Percentiles rank a stretch among this genome's conserved stretches.
Conservation (phyloP, 2,329 filamentous ascomycete genomes). For the Blumeria hordei region DNA sequence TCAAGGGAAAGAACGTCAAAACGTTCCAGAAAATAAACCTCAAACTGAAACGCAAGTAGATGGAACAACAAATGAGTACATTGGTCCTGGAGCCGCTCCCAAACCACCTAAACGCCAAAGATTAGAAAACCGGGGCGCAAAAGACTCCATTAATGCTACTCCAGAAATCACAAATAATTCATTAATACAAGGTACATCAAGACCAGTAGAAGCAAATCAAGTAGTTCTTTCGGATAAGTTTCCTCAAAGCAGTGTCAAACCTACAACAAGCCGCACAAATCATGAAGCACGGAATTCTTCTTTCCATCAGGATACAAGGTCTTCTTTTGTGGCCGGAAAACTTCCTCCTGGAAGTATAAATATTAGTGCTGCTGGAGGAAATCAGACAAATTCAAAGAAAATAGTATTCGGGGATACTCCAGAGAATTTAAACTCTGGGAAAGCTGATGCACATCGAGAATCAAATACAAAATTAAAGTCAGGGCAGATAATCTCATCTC, state of each 20-base stretch:
- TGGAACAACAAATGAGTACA: slow-evolving; percentile 12
- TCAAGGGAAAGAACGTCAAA: slow-evolving; percentile 2
- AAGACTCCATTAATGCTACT: slow-evolving; percentile 5
- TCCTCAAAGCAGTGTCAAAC: slow-evolving; percentile 10
- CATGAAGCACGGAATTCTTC: slow-evolving; percentile 9
- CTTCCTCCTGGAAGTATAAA: slow-evolving; percentile 15
- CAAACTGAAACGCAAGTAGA: slow-evolving; percentile 11
- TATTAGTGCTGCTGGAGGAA: neutral
- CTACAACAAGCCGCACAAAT: slow-evolving; percentile 4
- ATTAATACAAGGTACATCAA: slow-evolving; percentile 6
- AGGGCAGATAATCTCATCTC: slow-evolving; percentile 57
- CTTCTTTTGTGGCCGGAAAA: slow-evolving; percentile 14
- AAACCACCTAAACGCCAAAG: slow-evolving; percentile 22
- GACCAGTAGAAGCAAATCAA: slow-evolving; percentile 7
- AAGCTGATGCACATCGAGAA: neutral
- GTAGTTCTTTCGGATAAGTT: slow-evolving; percentile 15
- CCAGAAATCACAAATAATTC: slow-evolving; percentile 15
- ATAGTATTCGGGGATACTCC: neutral
- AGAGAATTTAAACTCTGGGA: neutral
- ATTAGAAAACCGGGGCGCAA: slow-evolving; percentile 14
- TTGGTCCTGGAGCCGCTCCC: slow-evolving; percentile 9
- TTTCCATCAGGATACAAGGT: slow-evolving; percentile 13
- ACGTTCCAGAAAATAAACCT: slow-evolving; percentile 9
- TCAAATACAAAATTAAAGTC: neutral
- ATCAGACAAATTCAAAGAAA: neutral